Percentiles rank a stretch among this genome's conserved stretches.
Evolutionary conservation across 1,284 basidiomycete genomes (phyloP).

Genomic region (Ganoderma meredithae): DNA sequence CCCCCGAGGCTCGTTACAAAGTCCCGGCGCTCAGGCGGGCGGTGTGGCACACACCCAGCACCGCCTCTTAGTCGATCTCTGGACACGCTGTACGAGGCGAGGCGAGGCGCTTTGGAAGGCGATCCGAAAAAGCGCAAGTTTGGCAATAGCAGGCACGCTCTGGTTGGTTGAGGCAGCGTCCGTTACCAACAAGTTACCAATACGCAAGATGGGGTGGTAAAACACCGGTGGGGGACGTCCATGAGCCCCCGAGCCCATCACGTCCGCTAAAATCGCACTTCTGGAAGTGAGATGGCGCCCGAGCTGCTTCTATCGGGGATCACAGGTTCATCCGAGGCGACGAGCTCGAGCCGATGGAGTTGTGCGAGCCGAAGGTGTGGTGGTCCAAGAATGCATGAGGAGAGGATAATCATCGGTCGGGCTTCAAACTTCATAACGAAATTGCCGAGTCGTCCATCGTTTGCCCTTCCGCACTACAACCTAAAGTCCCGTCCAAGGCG

Average conservation of each 20-base stretch:
- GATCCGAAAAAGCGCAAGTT: neutral
- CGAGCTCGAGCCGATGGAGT: neutral
- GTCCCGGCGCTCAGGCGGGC: conserved; percentile 18
- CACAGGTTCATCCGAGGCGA: neutral
- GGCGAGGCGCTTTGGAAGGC: conserved; percentile 4
- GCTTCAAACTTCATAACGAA: neutral
- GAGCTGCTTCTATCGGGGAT: neutral
- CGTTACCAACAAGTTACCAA: neutral
- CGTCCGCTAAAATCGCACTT: conserved; percentile 4
- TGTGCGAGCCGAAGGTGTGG: neutral
- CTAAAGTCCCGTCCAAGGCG: neutral
- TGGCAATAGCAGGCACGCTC: conserved; percentile 6
- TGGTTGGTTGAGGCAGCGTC: neutral
- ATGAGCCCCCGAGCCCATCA: neutral
- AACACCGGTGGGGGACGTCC: neutral
- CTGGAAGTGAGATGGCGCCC: neutral
- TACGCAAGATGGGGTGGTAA: neutral
- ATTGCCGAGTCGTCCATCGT: neutral
- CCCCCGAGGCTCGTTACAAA: conserved; percentile 16
- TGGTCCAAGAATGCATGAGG: neutral
- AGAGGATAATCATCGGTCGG: neutral
- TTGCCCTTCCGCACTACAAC: neutral
- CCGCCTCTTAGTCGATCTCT: conserved; percentile 10
- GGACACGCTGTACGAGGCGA: conserved; percentile 21
- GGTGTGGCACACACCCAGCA: conserved; percentile 8